phyloP scores from a whole-genome alignment of 805 yeast species.

The Candida boleticola region DNA sequence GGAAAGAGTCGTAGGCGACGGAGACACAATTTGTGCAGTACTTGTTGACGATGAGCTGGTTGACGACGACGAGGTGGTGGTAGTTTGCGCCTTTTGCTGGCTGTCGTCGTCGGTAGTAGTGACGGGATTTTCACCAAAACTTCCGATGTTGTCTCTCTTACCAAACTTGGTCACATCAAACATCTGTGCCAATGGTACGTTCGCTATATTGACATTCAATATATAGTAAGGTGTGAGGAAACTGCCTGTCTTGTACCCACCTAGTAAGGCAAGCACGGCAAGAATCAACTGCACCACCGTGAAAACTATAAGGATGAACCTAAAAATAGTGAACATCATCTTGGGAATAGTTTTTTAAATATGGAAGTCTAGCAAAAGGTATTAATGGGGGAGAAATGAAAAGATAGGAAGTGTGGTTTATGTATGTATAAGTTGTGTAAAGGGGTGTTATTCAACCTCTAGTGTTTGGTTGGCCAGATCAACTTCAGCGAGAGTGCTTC shows the following conservation, averaged over 20 bases:
- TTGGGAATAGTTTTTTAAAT: background rate
- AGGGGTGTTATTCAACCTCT: too few relatives aligned
- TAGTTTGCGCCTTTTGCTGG: background rate
- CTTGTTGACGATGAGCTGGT: background rate
- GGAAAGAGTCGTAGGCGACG: background rate
- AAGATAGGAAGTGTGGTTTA: too few relatives aligned
- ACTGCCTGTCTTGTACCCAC: constrained; percentile 34
- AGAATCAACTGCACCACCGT: constrained; percentile 31
- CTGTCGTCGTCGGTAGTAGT: background rate
- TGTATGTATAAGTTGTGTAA: too few relatives aligned
- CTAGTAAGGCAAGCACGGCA: constrained; percentile 35
- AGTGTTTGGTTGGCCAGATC: too few relatives aligned
- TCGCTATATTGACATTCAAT: constrained; percentile 32
- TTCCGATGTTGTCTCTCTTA: constrained; percentile 11
- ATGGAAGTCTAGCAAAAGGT: too few relatives aligned
- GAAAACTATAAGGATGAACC: constrained; percentile 30
- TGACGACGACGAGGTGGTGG: background rate
- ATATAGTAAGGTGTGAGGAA: constrained; percentile 36
- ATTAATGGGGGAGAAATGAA: too few relatives aligned
- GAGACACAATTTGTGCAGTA: background rate
- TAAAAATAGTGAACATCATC: constrained; percentile 30
- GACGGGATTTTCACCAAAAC: constrained; percentile 2
- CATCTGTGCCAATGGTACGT: constrained; percentile 30
- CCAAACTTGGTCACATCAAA: constrained; percentile 16
- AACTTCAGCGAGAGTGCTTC: too few relatives aligned